Percentiles rank a stretch among this genome's conserved stretches.
Evolutionary conservation across 1,139 yeast species (phyloP).

Genomic region (Candida sanyaensis): DNA sequence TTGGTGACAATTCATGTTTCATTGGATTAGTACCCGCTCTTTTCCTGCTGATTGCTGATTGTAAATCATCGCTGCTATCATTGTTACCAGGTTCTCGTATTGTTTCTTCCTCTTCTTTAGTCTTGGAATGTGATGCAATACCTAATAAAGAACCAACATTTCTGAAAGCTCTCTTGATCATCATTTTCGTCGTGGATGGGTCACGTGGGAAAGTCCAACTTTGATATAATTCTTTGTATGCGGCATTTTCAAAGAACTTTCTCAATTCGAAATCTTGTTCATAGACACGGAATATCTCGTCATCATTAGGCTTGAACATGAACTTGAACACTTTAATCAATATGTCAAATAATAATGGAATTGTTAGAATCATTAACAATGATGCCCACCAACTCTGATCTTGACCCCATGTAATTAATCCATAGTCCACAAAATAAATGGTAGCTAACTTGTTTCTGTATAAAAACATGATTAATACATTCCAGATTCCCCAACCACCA

Average conservation of each 20-base stretch:
- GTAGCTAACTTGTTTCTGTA: constrained; percentile 59
- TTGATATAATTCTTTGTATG: constrained; percentile 71
- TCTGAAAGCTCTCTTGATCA: constrained; percentile 15
- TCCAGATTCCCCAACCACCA: constrained; percentile 90
- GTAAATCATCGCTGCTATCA: constrained; percentile 4
- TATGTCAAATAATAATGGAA: constrained; percentile 69
- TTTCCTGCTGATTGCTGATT: constrained; percentile 42
- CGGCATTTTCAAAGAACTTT: constrained; percentile 67
- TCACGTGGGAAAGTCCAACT: constrained; percentile 75
- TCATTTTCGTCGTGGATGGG: constrained; percentile 27
- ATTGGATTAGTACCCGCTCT: constrained; percentile 53
- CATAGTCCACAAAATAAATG: constrained; percentile 73
- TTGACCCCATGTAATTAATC: constrained; percentile 71
- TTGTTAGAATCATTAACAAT: constrained; percentile 52
- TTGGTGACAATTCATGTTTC: constrained; percentile 51
- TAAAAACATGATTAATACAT: constrained; percentile 69
- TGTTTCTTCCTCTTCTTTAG: not conserved
- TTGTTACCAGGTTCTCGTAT: not conserved
- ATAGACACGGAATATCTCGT: constrained; percentile 73
- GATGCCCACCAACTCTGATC: constrained; percentile 89
- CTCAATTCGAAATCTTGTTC: constrained; percentile 74
- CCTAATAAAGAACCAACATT: constrained; percentile 10
- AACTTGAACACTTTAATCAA: constrained; percentile 58
- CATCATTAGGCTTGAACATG: constrained; percentile 67
- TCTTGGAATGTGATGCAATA: not conserved